These are phyloP conservation scores for Colletotrichum abscissum DNA, from an alignment of 2,329 filamentous ascomycete species.

Conservation along the genomic window DNA sequence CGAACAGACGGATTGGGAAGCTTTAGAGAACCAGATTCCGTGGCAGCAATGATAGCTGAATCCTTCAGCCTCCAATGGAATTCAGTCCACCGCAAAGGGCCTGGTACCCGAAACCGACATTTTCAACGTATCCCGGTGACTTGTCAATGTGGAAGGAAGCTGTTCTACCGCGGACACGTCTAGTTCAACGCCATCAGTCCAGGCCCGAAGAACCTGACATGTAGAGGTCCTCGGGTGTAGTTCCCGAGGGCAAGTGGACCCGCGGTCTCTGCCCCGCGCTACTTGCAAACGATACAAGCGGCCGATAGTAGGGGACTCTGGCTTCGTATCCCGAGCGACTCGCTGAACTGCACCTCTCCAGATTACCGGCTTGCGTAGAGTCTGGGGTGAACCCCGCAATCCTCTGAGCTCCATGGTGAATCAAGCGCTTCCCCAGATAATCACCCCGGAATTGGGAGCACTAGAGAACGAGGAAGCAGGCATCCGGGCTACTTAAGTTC, in stretches of 20 bases:
- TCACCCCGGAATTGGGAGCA: background rate
- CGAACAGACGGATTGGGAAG: slow-evolving; percentile 28
- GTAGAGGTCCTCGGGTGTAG: background rate
- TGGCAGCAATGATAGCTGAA: background rate
- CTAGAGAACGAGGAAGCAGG: too few species aligned
- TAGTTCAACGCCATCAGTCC: too few species aligned
- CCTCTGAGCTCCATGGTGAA: background rate
- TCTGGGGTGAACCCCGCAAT: background rate
- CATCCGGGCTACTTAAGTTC: too few species aligned
- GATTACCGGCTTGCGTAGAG: background rate
- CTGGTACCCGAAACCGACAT: background rate
- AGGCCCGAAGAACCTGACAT: background rate
- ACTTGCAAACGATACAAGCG: too few species aligned
- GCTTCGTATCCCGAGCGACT: too few species aligned
- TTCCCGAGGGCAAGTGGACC: background rate
- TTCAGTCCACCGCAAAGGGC: background rate
- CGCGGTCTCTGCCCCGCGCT: background rate
- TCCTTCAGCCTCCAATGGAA: too few species aligned
- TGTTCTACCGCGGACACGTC: background rate
- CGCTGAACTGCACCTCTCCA: too few species aligned
- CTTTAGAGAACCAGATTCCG: slow-evolving; percentile 8
- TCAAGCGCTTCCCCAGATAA: background rate
- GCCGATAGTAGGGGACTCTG: too few species aligned
- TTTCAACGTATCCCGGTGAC: background rate
- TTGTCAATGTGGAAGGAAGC: background rate